Base-by-base conservation (phyloP, 345 rosid genomes). In the Anacardium occidentale region DNA sequence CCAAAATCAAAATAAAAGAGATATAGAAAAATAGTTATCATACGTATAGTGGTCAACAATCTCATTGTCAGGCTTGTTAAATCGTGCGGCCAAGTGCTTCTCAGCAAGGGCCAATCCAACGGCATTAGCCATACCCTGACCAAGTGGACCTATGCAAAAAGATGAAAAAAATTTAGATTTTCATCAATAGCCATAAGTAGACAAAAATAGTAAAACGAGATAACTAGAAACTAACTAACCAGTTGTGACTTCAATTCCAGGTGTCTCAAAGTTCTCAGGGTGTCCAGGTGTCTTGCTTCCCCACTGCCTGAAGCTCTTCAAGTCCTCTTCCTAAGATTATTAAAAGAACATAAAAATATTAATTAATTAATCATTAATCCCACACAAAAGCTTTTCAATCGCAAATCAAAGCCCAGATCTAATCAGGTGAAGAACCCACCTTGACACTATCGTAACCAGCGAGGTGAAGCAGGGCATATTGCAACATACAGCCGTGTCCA, bases 211-310 rank as follows among this genome's bases (percentile, higher is more conserved):
- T 37, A 47, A 13, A 52, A 14, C 62, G 21, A 37, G 40, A 51
- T 34, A 10, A 45, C 69, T 60, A 67, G 53, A 64, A 56, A 26
- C 85, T 70, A 56, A 26, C 85, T 70, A 69, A 96, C 99, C 99
- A 79, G 99, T 96, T 12, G 99, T 96, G 72, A 96, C 99, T 84
- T 96, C 99, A 75, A 93, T 80, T 20, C 99, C 99, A 34, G 97
- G 98, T 54, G 99, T 96, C 86, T 93, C 99, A 57, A 96, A 96
- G 79, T 96, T 96, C 89, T 96, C 99, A 3, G 99, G 99, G 79
- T 96, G 99, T 74, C 99, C 99, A 8, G 99, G 99, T n/a, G 98
- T 96, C 64, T 11, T 87, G 84, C 99, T 96, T 80, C 84, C 98
- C 97, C 93, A 93, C 24, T 96, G 99, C 64, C 99, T 86, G 81